Conservation (phyloP, 2,329 filamentous ascomycete genomes). For the Scedosporium apiospermum region DNA sequence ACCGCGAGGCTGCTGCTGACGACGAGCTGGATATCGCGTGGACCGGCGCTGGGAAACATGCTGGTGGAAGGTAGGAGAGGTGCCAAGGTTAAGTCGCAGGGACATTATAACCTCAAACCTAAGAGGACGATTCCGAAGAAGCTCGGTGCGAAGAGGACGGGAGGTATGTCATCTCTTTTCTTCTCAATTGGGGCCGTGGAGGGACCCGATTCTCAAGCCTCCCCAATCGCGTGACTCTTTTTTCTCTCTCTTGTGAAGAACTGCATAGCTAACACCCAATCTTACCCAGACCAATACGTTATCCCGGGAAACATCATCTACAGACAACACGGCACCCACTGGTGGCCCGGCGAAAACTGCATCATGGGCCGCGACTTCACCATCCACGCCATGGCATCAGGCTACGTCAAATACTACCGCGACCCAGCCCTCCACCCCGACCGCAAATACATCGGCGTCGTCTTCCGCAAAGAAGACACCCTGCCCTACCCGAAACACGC, state of each 20-base stretch:
- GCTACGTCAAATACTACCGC: slow-evolving; percentile 95
- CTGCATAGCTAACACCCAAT: not conserved
- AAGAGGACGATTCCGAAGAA: slow-evolving; percentile 64
- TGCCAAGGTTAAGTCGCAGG: slow-evolving; percentile 54
- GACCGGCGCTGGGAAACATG: slow-evolving; percentile 6
- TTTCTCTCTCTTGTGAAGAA: not conserved
- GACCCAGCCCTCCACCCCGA: slow-evolving; percentile 76
- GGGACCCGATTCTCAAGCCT: no score
- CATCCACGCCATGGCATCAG: slow-evolving; percentile 74
- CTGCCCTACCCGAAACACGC: slow-evolving; percentile 71
- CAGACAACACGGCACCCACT: slow-evolving; percentile 87
- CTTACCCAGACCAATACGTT: slow-evolving; percentile 67
- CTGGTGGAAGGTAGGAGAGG: slow-evolving; percentile 35
- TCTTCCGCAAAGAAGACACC: slow-evolving; percentile 70
- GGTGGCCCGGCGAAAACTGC: slow-evolving; percentile 93
- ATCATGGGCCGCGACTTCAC: slow-evolving; percentile 95
- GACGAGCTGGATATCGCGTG: slow-evolving; percentile 5
- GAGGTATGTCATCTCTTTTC: slow-evolving; percentile 46
- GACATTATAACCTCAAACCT: slow-evolving; percentile 55
- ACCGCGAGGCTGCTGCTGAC: slow-evolving; percentile 10
- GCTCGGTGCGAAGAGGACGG: slow-evolving; percentile 86
- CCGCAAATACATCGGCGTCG: slow-evolving; percentile 89
- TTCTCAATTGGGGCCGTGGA: not conserved
- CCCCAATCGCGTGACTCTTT: not conserved
- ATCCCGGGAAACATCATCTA: slow-evolving; percentile 97